Conservation (phyloP, 345 rosid species). For the Arabidopsis suecica region DNA sequence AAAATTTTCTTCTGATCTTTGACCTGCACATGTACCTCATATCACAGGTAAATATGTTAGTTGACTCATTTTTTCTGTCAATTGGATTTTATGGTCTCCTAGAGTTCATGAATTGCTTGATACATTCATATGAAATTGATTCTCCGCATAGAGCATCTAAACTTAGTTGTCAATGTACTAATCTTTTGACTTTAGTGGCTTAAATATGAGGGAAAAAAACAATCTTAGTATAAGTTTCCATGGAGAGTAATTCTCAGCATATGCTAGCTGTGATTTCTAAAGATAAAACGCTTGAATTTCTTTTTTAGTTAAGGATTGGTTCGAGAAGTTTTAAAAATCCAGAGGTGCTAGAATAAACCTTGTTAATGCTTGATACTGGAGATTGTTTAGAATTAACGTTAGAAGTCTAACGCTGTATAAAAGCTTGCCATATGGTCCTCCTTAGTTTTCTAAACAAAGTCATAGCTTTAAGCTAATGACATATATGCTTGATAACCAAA, state of each 20-base stretch:
- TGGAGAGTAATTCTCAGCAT: constrained; percentile 42
- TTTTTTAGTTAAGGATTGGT: constrained; percentile 26
- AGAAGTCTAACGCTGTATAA: constrained; percentile 10
- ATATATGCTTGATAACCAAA: constrained; percentile 41
- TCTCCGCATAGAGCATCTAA: constrained; percentile 35
- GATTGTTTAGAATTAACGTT: constrained; percentile 28
- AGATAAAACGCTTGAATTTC: background rate
- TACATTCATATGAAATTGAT: constrained; percentile 24
- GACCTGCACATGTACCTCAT: constrained; percentile 27
- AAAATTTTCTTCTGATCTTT: background rate
- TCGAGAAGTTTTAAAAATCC: constrained; percentile 18
- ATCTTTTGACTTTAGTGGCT: constrained; percentile 32
- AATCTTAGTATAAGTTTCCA: constrained; percentile 29
- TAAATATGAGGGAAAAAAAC: background rate
- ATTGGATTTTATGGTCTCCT: background rate
- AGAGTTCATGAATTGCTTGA: constrained; percentile 22
- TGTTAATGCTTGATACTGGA: constrained; percentile 30
- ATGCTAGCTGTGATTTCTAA: constrained; percentile 35
- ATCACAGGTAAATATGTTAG: constrained; percentile 30
- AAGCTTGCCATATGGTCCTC: constrained; percentile 31
- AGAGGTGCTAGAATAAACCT: constrained; percentile 39
- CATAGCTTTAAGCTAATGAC: constrained; percentile 38
- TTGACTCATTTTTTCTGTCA: constrained; percentile 19
- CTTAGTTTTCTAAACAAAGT: constrained; percentile 35
- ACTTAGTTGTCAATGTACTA: constrained; percentile 21